Evolutionary conservation across 176 grass and related monocot genomes (phyloP).

Genomic region (Tillandsia leiboldiana): DNA sequence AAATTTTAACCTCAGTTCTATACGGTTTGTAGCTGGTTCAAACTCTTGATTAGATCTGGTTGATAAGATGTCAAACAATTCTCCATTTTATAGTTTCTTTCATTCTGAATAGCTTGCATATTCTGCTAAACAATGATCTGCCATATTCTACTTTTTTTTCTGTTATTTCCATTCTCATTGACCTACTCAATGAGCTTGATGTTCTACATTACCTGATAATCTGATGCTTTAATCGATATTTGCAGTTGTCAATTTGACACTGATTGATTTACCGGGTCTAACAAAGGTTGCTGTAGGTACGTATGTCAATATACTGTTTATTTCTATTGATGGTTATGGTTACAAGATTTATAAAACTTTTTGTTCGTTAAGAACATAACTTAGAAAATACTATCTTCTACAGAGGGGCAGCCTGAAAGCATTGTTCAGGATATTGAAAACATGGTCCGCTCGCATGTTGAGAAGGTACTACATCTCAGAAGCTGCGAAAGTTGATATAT

Average conservation of each 20-base stretch:
- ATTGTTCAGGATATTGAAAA: conserved; percentile 87
- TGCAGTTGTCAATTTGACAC: conserved; percentile 88
- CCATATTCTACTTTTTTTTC: background rate
- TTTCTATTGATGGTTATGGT: conserved; percentile 9
- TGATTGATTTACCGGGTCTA: conserved; percentile 87
- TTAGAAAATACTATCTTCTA: conserved; percentile 29
- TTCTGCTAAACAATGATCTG: background rate
- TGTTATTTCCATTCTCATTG: background rate
- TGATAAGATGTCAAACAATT: background rate
- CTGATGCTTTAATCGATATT: conserved; percentile 14
- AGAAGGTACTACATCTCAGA: conserved; percentile 50
- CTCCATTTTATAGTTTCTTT: background rate
- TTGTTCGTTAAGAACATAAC: conserved; percentile 5
- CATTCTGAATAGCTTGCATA: background rate
- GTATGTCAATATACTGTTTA: background rate
- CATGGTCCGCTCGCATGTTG: conserved; percentile 70
- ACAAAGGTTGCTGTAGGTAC: conserved; percentile 90
- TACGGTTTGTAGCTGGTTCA: background rate
- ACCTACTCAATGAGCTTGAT: background rate
- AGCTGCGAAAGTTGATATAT: conserved; percentile 5
- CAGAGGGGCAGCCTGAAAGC: conserved; percentile 83
- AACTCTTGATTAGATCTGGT: background rate
- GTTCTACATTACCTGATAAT: background rate
- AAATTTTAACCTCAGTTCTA: conserved; percentile 1
- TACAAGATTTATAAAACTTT: background rate